phyloP scores from a whole-genome alignment of 2,329 filamentous ascomycete species.

The Alternaria triticina region DNA sequence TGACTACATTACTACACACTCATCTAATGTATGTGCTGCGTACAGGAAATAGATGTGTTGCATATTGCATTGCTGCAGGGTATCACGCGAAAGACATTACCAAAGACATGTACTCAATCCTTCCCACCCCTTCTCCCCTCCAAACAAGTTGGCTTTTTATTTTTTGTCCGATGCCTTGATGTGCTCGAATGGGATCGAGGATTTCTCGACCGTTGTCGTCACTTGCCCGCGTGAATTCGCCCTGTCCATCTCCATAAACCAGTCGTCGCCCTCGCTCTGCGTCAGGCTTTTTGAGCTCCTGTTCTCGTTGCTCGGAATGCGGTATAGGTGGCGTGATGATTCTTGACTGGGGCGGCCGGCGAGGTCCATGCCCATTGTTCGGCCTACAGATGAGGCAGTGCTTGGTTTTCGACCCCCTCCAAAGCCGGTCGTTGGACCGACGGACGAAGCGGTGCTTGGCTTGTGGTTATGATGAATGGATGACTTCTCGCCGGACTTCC shows the following conservation, averaged over 20 bases:
- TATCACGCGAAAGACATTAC: slow-evolving; percentile 12
- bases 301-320: slow-evolving; percentile 1
- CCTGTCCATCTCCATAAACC: slow-evolving; percentile 25
- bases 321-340: slow-evolving; percentile 32
- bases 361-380: slow-evolving; percentile 13
- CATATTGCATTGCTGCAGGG: slow-evolving; percentile 8
- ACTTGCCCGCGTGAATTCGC: slow-evolving; percentile 16
- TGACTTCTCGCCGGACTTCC: neutral
- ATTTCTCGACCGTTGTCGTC: slow-evolving; percentile 16
- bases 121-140: neutral
- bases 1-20: neutral
- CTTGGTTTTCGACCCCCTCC: slow-evolving; percentile 17
- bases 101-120: neutral
- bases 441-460: slow-evolving; percentile 14
- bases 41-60: slow-evolving; percentile 5
- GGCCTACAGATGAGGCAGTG: slow-evolving; percentile 19
- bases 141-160: neutral
- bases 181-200: slow-evolving; percentile 11
- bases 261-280: slow-evolving; percentile 22
- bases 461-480: slow-evolving; percentile 11
- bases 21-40: neutral
- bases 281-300: slow-evolving; percentile 1
- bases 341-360: slow-evolving; percentile 33
- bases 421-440: slow-evolving; percentile 16
- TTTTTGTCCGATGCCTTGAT: slow-evolving; percentile 6